Evolutionary conservation across 148 eudicot genomes (phyloP), one percentile per base, ranked within the genome.

Genomic region (Rhododendron griersonianum): DNA sequence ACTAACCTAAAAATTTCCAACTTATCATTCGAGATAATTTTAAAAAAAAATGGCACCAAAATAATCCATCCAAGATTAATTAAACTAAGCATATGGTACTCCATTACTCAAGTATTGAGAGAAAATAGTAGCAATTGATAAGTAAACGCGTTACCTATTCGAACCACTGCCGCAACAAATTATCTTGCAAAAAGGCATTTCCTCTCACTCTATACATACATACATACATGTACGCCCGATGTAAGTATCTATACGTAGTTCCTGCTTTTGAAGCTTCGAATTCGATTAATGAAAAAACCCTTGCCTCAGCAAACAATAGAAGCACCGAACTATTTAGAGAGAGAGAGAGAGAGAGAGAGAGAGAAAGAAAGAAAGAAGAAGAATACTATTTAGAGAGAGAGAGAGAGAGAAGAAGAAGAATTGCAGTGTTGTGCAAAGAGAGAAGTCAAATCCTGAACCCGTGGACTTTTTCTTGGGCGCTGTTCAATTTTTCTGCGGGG

Each of bases 111-210:
- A 69, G 28, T 37, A 74, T 16, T 1, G 80, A 41, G 2, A 21
- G 50, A 23, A 18, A 73, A 74, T 28, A 47, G 18, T 10, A 3
- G 15, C 2, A 82, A 65, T 59, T 73, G 55, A 88, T 48, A 21
- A 63, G 2, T 41, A 84, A 87, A 67, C 35, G 33, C 82, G 41
- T 65, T 90, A 92, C 94, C 94, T 90, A 91, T 90, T 89, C 61
- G 81, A 84, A 71, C 92, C 92, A 81, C 87, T 86, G 11, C 77
- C 81, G 76, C 92, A 89, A 59, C 94, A 90, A 79, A 89, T 78
- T 37, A 87, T 86, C 73, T 92, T 88, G 45, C 63, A 48, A 37
- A 91, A 91, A 85, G 69, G 89, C 94, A 91, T 91, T 25, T 59
- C 8, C 63, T 82, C 55, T 28, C 28, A 25, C 73, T 61, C 45